phyloP scores from a whole-genome alignment of 306 rosid genomes.

The Carpinus viminea region DNA sequence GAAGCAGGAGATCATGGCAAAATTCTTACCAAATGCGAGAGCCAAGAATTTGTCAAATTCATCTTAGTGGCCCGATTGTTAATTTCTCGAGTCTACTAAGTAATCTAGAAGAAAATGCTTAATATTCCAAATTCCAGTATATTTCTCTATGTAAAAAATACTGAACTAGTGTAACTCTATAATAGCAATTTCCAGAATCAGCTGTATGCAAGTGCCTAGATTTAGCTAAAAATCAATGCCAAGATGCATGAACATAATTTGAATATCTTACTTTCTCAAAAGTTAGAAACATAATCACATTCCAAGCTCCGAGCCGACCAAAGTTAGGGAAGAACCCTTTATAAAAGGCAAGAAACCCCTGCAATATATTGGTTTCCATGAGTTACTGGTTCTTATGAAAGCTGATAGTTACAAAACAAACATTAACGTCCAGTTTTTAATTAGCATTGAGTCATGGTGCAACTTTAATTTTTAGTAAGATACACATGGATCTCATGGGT shows the following conservation, averaged over 20 bases:
- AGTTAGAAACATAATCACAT: conserved; percentile 79
- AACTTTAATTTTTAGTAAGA: not conserved
- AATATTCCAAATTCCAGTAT: no score
- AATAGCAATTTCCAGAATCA: not conserved
- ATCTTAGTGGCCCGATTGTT: not conserved
- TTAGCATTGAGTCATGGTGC: not conserved
- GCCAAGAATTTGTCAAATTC: not conserved
- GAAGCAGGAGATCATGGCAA: not conserved
- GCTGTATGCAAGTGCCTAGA: conserved; percentile 2
- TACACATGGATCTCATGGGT: not conserved
- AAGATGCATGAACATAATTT: conserved; percentile 10
- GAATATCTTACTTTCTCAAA: conserved; percentile 79
- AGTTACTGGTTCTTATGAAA: conserved; percentile 16
- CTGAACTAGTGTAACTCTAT: not conserved
- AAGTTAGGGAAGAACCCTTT: conserved; percentile 94
- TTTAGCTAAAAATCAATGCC: conserved; percentile 2
- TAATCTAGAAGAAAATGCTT: no score
- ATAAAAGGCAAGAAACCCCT: conserved; percentile 93
- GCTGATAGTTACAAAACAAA: conserved; percentile 12
- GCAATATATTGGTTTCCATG: conserved; percentile 36
- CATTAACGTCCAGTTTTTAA: not conserved
- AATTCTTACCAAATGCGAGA: not conserved
- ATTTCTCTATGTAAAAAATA: not conserved
- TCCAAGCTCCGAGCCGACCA: conserved; percentile 87
- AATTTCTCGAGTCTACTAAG: not conserved